Evolutionary conservation across 371 early-diverging fungal genomes (phyloP).

Genomic region (Nematocida parisii): DNA sequence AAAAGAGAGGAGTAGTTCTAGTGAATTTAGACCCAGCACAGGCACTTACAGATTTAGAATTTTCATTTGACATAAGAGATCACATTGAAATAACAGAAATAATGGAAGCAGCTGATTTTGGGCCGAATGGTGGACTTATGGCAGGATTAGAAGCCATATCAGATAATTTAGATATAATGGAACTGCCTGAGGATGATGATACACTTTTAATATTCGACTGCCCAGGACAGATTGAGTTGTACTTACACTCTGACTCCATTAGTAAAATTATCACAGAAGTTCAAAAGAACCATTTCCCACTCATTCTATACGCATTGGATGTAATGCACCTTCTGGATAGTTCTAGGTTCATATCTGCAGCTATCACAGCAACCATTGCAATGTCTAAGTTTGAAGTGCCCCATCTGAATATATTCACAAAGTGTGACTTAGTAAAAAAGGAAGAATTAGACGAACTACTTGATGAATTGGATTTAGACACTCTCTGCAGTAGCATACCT

Average conservation of each 20-base stretch:
- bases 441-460: constrained; percentile 48
- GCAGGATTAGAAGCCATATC: constrained; percentile 52
- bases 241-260: constrained; percentile 55
- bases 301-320: constrained; percentile 39
- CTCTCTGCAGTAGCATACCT: background rate
- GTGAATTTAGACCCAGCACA: constrained; percentile 59
- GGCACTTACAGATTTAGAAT: constrained; percentile 29
- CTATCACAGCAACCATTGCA: constrained; percentile 38
- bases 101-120: constrained; percentile 62
- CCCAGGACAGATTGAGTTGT: constrained; percentile 59
- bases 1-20: constrained; percentile 30
- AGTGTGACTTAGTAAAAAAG: constrained; percentile 46
- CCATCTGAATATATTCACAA: constrained; percentile 53
- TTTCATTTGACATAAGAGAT: constrained; percentile 48
- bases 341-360: constrained; percentile 37
- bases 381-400: constrained; percentile 58
- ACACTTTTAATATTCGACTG: constrained; percentile 51
- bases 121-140: constrained; percentile 54
- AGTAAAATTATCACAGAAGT: constrained; percentile 30
- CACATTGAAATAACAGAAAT: constrained; percentile 50
- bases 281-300: background rate
- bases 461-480: constrained; percentile 12
- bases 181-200: constrained; percentile 49
- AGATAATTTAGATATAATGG: constrained; percentile 54
- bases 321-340: constrained; percentile 22